Evolutionary conservation across 1,284 basidiomycete species (phyloP).

Genomic region (Blastosporella zonata): DNA sequence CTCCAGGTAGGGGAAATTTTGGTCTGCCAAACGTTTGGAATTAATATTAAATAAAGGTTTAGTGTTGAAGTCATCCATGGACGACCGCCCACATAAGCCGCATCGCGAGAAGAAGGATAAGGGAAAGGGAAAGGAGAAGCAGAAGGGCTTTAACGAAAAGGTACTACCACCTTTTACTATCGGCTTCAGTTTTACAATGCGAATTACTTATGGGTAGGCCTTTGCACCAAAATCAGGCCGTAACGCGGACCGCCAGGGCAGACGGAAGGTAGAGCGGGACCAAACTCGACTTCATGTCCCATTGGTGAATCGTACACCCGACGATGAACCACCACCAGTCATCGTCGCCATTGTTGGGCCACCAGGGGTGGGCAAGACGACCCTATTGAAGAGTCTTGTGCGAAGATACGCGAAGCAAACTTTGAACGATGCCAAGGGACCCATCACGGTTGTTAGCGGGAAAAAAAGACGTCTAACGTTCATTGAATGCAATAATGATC

Average conservation of each 20-base stretch:
- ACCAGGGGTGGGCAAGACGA: constrained; percentile 96
- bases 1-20: too few species aligned
- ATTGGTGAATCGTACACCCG: constrained; percentile 90
- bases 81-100: constrained; percentile 70
- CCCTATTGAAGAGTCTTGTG: constrained; percentile 89
- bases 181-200: not conserved
- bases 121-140: constrained; percentile 67
- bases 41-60: not conserved
- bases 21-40: not conserved
- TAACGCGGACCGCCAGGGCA: constrained; percentile 83
- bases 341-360: constrained; percentile 97
- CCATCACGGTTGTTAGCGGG: constrained; percentile 92
- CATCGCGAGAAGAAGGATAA: constrained; percentile 80
- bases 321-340: constrained; percentile 90
- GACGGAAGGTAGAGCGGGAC: constrained; percentile 90
- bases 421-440: constrained; percentile 86
- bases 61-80: constrained; percentile 43
- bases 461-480: constrained; percentile 94
- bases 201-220: constrained; percentile 49
- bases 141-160: constrained; percentile 88
- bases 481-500: constrained; percentile 96
- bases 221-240: constrained; percentile 93
- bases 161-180: constrained; percentile 38
- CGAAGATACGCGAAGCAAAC: constrained; percentile 95
- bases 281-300: constrained; percentile 97